Conservation (phyloP, 768 basidiomycete genomes). For the Mycena amicta region DNA sequence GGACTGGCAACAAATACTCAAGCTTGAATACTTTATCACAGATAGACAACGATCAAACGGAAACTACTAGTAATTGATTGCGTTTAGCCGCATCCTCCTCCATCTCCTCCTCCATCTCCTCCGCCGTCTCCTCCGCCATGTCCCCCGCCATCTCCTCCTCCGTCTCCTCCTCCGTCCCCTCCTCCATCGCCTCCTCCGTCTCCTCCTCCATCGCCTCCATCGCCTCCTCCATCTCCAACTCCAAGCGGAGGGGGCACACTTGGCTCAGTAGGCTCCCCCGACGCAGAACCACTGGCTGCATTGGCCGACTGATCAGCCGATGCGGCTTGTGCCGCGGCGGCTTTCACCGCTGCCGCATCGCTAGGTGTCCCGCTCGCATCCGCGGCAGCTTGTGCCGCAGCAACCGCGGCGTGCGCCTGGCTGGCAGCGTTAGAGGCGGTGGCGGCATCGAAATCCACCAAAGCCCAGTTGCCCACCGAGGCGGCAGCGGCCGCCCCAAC, state of each 20-base stretch:
- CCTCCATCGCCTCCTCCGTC: too few species aligned
- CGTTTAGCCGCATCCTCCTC: too few species aligned
- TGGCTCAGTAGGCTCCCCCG: not conserved
- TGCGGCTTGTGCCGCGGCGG: not conserved
- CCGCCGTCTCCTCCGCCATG: not conserved
- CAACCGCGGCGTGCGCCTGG: not conserved
- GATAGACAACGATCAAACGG: too few species aligned
- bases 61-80: too few species aligned
- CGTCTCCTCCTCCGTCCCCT: too few species aligned
- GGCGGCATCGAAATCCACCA: not conserved
- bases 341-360: not conserved
- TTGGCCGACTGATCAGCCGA: not conserved
- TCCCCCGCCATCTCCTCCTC: not conserved
- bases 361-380: not conserved
- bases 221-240: not conserved
- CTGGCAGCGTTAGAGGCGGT: not conserved
- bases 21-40: too few species aligned
- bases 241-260: not conserved
- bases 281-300: not conserved
- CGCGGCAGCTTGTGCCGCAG: constrained; percentile 1
- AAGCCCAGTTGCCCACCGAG: constrained; percentile 4
- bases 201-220: too few species aligned
- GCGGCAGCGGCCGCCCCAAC: too few species aligned
- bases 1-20: too few species aligned
- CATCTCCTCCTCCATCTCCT: not conserved